Evolutionary conservation across 1,139 yeast species (phyloP).

Genomic region (Scheffersomyces lignicola): DNA sequence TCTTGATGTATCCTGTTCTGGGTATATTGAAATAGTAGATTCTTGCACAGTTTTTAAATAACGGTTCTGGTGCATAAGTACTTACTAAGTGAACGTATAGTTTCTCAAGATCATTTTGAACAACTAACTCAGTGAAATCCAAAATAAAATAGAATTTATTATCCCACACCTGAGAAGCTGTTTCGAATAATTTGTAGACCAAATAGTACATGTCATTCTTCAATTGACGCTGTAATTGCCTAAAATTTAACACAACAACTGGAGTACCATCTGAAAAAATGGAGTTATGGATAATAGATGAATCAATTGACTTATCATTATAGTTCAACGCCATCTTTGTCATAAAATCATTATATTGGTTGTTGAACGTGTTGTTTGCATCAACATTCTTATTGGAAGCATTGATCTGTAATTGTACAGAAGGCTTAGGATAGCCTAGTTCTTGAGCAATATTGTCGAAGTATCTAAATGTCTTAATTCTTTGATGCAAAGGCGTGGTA

Average conservation of each 20-base stretch:
- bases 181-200: constrained; percentile 63
- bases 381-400: constrained; percentile 45
- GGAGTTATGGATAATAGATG: constrained; percentile 58
- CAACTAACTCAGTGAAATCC: constrained; percentile 64
- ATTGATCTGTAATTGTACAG: constrained; percentile 55
- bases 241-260: constrained; percentile 55
- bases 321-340: constrained; percentile 61
- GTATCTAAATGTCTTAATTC: constrained; percentile 23
- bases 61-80: constrained; percentile 47
- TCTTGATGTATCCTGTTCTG: constrained; percentile 32
- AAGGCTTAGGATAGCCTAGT: constrained; percentile 42
- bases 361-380: constrained; percentile 44
- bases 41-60: constrained; percentile 54
- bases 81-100: constrained; percentile 32
- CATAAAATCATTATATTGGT: constrained; percentile 72
- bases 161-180: constrained; percentile 74
- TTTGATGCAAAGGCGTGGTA: constrained; percentile 22
- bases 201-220: constrained; percentile 56
- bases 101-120: constrained; percentile 17
- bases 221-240: constrained; percentile 35
- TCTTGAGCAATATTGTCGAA: constrained; percentile 31
- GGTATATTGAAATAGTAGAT: constrained; percentile 66
- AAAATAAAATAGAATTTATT: constrained; percentile 60
- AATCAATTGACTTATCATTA: constrained; percentile 41
- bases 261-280: constrained; percentile 76